A percentile compares a stretch with the other conserved stretches of the same genome.
phyloP scores from a whole-genome alignment of 1,284 basidiomycete genomes.

The Pascua guehoae region DNA sequence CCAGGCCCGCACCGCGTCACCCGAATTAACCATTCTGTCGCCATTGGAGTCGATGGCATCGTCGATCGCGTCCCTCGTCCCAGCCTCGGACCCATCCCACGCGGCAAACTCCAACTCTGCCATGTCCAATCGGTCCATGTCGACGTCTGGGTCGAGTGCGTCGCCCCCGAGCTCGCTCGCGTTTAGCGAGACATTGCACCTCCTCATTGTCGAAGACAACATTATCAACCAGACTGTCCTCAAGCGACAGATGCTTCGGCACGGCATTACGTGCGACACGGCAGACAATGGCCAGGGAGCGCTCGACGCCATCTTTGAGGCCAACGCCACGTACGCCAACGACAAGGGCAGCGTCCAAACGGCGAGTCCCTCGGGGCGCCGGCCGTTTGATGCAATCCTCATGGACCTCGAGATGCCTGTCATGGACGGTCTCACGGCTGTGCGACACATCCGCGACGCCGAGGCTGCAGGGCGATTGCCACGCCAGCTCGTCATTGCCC shows the following conservation, averaged over 20 bases:
- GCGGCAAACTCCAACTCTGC: too few species aligned
- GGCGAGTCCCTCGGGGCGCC: neutral
- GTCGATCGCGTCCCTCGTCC: too few species aligned
- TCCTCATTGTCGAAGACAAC: constrained; percentile 50
- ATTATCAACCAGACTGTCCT: constrained; percentile 51
- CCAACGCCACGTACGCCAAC: neutral
- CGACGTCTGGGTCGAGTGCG: too few species aligned
- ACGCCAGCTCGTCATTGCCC: constrained; percentile 37
- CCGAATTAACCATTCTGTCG: neutral
- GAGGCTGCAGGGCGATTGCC: constrained; percentile 32
- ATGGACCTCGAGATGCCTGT: constrained; percentile 41
- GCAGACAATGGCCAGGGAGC: constrained; percentile 50
- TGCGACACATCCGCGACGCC: constrained; percentile 30
- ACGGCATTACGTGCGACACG: constrained; percentile 38
- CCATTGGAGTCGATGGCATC: too few species aligned
- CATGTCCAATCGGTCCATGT: too few species aligned
- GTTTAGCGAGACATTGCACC: constrained; percentile 11
- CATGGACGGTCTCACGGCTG: constrained; percentile 46
- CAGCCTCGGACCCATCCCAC: too few species aligned
- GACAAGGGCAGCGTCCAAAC: too few species aligned
- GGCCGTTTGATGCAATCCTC: constrained; percentile 23
- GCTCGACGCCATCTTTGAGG: constrained; percentile 22
- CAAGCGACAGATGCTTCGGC: constrained; percentile 47
- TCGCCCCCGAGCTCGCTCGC: too few species aligned
- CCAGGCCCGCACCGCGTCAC: constrained; percentile 20